Percentiles rank a stretch among this genome's conserved stretches.
phyloP scores from a whole-genome alignment of 2,329 filamentous ascomycete species.

The Aureobasidium zeae region DNA sequence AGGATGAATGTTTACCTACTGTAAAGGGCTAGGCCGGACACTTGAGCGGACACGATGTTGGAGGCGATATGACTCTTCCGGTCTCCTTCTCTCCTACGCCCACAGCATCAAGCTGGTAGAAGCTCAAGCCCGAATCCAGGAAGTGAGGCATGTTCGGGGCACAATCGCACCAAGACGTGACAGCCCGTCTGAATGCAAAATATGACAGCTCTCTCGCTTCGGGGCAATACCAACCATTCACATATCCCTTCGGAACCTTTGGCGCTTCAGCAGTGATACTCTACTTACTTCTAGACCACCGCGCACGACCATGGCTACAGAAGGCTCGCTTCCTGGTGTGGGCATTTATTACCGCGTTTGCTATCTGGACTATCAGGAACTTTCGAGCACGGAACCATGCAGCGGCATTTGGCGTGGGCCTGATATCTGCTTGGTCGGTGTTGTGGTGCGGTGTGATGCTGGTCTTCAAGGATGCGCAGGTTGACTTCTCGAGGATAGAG shows the following conservation, averaged over 20 bases:
- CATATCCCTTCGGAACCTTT: conserved; percentile 36
- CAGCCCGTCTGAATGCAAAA: conserved; percentile 23
- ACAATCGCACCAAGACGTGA: conserved; percentile 14
- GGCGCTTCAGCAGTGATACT: conserved; percentile 36
- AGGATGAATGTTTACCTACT: too few species aligned
- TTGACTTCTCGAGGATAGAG: conserved; percentile 49
- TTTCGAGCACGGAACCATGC: conserved; percentile 42
- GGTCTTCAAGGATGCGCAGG: conserved; percentile 47
- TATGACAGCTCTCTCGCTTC: conserved; percentile 33
- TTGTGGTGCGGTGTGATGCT: conserved; percentile 46
- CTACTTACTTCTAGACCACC: conserved; percentile 44
- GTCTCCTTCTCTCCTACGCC: not conserved
- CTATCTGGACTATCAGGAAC: conserved; percentile 35
- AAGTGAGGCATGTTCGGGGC: conserved; percentile 2
- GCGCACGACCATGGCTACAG: conserved; percentile 30
- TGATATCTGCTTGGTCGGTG: conserved; percentile 45
- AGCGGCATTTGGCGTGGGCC: conserved; percentile 46
- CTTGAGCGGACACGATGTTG: conserved; percentile 2
- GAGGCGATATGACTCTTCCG: not conserved
- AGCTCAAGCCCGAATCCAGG: not conserved
- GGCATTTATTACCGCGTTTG: conserved; percentile 34
- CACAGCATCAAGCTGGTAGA: not conserved
- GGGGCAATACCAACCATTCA: conserved; percentile 34
- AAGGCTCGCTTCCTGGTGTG: conserved; percentile 40
- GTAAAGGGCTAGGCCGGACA: conserved; percentile 8